A percentile compares a stretch with the other conserved stretches of the same genome.
These are phyloP conservation scores for Pezicula neosporulosa DNA, from an alignment of 2,329 filamentous ascomycete genomes.

Conservation along the genomic window DNA sequence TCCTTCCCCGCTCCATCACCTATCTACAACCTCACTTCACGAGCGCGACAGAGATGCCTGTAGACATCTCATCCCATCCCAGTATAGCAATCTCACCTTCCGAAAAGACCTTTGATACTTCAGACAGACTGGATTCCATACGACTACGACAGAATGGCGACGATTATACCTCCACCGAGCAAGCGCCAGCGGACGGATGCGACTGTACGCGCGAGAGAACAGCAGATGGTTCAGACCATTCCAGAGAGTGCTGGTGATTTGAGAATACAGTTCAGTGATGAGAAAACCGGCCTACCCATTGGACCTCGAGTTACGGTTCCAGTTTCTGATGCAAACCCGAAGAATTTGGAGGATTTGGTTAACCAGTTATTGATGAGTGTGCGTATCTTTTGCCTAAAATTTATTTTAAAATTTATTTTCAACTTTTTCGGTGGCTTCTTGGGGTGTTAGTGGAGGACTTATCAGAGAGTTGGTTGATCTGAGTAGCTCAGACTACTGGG, in stretches of 20 bases:
- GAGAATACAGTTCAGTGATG: slow-evolving; percentile 84
- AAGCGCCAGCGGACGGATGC: slow-evolving; percentile 81
- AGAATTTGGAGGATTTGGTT: slow-evolving; percentile 82
- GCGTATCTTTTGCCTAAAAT: slow-evolving; percentile 9
- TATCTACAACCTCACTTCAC: no score
- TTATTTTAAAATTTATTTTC: no score
- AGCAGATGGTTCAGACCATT: slow-evolving; percentile 70
- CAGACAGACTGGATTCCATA: no score
- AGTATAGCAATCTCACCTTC: no score
- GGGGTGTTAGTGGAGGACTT: no score
- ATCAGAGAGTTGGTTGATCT: no score
- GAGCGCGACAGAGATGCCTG: no score
- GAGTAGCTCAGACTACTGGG: slow-evolving; percentile 21
- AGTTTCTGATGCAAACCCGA: slow-evolving; percentile 79
- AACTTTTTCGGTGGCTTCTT: no score
- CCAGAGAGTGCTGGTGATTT: slow-evolving; percentile 71
- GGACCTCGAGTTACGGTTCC: slow-evolving; percentile 64
- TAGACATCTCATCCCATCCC: no score
- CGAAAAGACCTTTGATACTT: no score
- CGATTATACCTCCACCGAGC: slow-evolving; percentile 75
- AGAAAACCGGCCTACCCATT: slow-evolving; percentile 70
- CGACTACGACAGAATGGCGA: slow-evolving; percentile 58
- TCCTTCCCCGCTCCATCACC: no score
- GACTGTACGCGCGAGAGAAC: slow-evolving; percentile 66
- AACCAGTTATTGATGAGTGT: slow-evolving; percentile 81